phyloP scores from a whole-genome alignment of 78 protist species.

The Dictyostelium purpureum region DNA sequence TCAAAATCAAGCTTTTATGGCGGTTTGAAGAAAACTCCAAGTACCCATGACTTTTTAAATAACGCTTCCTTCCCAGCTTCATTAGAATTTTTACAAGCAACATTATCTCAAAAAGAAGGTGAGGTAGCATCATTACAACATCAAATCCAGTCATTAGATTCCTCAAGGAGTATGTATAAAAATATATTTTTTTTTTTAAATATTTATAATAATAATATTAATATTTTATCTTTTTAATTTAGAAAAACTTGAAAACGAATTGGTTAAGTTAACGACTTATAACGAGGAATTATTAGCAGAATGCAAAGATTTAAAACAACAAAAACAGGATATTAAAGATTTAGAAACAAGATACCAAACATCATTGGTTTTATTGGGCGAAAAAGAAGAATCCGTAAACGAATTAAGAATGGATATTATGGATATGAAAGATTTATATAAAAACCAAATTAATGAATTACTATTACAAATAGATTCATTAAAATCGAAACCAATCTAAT shows the following conservation, averaged over 20 bases:
- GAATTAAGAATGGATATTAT: conserved; percentile 66
- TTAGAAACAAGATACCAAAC: conserved; percentile 42
- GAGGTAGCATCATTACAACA: conserved; percentile 29
- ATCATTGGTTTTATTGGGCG: conserved; percentile 69
- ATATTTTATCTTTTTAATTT: background rate
- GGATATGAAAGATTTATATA: conserved; percentile 78
- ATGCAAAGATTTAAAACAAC: conserved; percentile 59
- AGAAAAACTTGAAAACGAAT: conserved; percentile 69
- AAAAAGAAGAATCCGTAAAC: conserved; percentile 72
- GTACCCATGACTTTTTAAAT: conserved; percentile 15
- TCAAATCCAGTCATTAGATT: conserved; percentile 14
- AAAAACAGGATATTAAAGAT: conserved; percentile 30
- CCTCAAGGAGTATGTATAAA: conserved; percentile 20
- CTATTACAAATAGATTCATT: conserved; percentile 39
- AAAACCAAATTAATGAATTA: conserved; percentile 58
- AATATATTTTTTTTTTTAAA: background rate
- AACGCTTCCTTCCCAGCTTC: background rate
- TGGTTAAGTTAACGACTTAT: conserved; percentile 45
- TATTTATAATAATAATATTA: conserved; percentile 1
- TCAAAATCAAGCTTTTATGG: background rate
- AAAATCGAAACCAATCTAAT: conserved; percentile 7
- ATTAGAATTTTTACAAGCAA: conserved; percentile 22
- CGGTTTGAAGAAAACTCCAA: conserved; percentile 30
- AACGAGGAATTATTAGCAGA: conserved; percentile 53
- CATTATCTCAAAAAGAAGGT: conserved; percentile 39